Base-by-base conservation (phyloP, 129 eudicot genomes). In the Lonicera japonica region DNA sequence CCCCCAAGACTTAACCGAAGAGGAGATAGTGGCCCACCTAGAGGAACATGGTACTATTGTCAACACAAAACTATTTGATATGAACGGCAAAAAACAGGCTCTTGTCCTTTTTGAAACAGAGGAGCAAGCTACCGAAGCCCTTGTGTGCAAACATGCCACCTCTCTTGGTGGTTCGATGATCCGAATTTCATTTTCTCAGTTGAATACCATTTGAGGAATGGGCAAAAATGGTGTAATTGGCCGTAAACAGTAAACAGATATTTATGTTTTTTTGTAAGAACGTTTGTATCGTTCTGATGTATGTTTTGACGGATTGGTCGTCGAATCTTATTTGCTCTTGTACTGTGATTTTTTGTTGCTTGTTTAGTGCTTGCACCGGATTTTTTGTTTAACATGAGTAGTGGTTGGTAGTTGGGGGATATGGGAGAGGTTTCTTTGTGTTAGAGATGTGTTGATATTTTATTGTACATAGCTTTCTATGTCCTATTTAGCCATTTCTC, bases 51-150 rank as follows among this genome's bases (percentile, higher is more conserved):
- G 99, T 38, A 65, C 66, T 54, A 80, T 94, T 20, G 75, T 83
- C 17, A 83, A 70, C 70, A 61, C 89, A 0, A 88, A 94, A 29
- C 68, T 88, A 12, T 94, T 94, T 66, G 99, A 85, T 77, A 88
- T 81, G 87, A 94, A 94, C 21, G 96, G 95, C n/a, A 94, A 88
- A 75, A 91, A 87, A 69, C 95, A 91, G 66, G 95, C 94, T 13
- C 94, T 87, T 12, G 79, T 84, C 18, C 69, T 79, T 68, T 87
- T 91, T 54, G 95, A 91, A 29, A 77, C 47, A 13, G 95, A 87
- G 78, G 95, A 87, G 60, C 84, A 84, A 63, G 94, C 97, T 6
- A 82, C 97, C 14, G 97, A 87, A 80, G 95, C 94, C 15, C 96
- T 92, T 67, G 96, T 94, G 66, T 88, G 89, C 92, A 88, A 94